A percentile compares a stretch with the other conserved stretches of the same genome.
phyloP scores from a whole-genome alignment of 345 rosid genomes.

The Brassica cretica region DNA sequence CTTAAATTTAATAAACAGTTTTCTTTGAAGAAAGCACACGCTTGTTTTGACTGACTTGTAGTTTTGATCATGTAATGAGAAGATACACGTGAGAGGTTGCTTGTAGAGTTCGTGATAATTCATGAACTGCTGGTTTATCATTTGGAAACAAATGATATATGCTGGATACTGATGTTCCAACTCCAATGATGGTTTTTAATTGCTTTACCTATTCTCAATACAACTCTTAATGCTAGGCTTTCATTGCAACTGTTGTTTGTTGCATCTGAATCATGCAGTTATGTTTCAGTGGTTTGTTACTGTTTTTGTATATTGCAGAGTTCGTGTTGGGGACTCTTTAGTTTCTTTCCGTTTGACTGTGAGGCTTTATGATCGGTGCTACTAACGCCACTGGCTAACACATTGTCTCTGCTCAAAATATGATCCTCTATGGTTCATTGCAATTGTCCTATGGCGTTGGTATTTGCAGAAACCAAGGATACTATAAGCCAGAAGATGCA shows the following conservation, averaged over 20 bases:
- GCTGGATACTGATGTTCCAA: no score
- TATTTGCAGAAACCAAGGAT: conserved; percentile 62
- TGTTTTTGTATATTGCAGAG: conserved; percentile 27
- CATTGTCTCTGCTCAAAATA: conserved; percentile 28
- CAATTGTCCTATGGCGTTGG: conserved; percentile 68
- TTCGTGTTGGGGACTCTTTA: conserved; percentile 2
- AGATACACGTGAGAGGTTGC: no score
- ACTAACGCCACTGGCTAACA: conserved; percentile 32
- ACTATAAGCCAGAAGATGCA: conserved; percentile 50
- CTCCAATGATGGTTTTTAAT: no score
- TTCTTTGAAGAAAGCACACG: no score
- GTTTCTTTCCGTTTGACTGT: background rate
- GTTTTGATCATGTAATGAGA: no score
- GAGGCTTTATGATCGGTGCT: conserved; percentile 39
- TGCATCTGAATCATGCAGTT: background rate
- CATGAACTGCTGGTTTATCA: no score
- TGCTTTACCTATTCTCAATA: no score
- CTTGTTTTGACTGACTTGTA: background rate
- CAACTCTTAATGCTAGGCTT: conserved; percentile 1
- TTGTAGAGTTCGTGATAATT: no score
- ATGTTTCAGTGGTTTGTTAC: background rate
- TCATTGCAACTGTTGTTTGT: conserved; percentile 8
- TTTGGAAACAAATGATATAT: no score
- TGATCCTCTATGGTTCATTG: conserved; percentile 66
- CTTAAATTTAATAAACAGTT: no score